phyloP scores from a whole-genome alignment of 345 rosid species.

The Sisymbrium altissimum region DNA sequence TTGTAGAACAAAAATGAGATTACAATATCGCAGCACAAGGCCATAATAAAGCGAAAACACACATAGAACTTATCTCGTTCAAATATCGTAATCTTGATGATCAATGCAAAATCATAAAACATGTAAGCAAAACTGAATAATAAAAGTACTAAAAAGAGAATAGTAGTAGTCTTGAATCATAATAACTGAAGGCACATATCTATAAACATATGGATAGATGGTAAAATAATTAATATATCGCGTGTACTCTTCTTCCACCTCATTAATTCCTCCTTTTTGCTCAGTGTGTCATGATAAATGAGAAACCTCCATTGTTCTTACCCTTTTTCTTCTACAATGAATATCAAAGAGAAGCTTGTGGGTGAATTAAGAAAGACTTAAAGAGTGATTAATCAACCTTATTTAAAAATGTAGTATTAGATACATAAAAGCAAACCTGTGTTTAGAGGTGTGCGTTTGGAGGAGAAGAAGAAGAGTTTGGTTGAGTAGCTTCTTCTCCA shows the following conservation, averaged over 20 bases:
- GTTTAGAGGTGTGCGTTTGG: slow-evolving; percentile 29
- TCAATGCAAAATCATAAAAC: background rate
- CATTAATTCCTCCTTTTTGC: slow-evolving; percentile 1
- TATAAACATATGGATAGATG: slow-evolving; percentile 8
- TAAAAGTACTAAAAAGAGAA: background rate
- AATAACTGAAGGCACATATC: background rate
- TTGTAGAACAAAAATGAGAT: slow-evolving; percentile 1
- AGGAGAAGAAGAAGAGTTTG: slow-evolving; percentile 51
- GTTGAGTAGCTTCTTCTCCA: slow-evolving; percentile 44
- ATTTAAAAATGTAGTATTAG: background rate
- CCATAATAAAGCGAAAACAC: slow-evolving; percentile 11
- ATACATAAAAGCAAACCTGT: slow-evolving; percentile 7
- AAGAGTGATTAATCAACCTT: background rate
- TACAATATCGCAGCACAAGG: slow-evolving; percentile 7
- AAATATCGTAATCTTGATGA: background rate
- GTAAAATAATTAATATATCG: background rate
- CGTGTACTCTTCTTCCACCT: slow-evolving; percentile 10
- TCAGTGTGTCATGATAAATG: slow-evolving; percentile 5
- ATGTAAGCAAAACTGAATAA: slow-evolving; percentile 20
- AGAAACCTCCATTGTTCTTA: slow-evolving; percentile 20
- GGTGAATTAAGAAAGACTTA: background rate
- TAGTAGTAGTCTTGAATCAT: slow-evolving; percentile 2
- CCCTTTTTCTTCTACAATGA: slow-evolving; percentile 7
- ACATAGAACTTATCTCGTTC: slow-evolving; percentile 4
- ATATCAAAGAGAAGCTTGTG: background rate